Evolutionary conservation across 352 stramenopile genomes (phyloP), one percentile per base, ranked within the genome.

Genomic region (Phytophthora hibernalis): DNA sequence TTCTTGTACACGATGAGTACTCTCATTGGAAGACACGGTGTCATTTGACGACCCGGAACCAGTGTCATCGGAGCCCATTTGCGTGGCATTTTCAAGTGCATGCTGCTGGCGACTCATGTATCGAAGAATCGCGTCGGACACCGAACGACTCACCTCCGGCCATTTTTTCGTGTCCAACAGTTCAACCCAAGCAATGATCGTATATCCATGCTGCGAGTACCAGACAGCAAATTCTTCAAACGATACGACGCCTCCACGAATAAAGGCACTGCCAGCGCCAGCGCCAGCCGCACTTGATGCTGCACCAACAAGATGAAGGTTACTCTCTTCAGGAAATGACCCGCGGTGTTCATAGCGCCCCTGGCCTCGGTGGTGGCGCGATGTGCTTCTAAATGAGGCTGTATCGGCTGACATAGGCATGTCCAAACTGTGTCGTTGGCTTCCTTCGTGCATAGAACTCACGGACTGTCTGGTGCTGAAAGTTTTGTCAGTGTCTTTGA

Each of bases 111-210:
- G 76, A 55, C 81, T 89, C 20, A 90, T 85, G 61, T 93, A 95
- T 12, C 79, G 75, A 50, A 95, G 69, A 66, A 96, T 92, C 6
- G 85, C 86, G 31, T 92, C 80, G 0, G 82, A 75, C 1, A 96
- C 80, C 0, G 75, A 77, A 18, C 68, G 65, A 56, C 74, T 82
- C 30, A 94, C 86, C 44, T 82, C 75, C 0, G 85, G 88, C 87
- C 88, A 96, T 57, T 96, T 96, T 55, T 92, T 91, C 2, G 86
- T 68, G 43, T 94, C 86, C 11, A 96, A 59, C 0, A 97, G 61
- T 58, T 96, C 89, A 44, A 96, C 84, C 89, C 89, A 97, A 3
- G 90, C 85, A 15, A 96, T 95, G 28, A 93, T 86, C 18, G 81
- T 87, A 55, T 90, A 89, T 3, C 90, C 90, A 52, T 91, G 76